These are phyloP conservation scores for Dillenia suffruticosa DNA, from an alignment of 164 flowering plant species.

Conservation along the genomic window DNA sequence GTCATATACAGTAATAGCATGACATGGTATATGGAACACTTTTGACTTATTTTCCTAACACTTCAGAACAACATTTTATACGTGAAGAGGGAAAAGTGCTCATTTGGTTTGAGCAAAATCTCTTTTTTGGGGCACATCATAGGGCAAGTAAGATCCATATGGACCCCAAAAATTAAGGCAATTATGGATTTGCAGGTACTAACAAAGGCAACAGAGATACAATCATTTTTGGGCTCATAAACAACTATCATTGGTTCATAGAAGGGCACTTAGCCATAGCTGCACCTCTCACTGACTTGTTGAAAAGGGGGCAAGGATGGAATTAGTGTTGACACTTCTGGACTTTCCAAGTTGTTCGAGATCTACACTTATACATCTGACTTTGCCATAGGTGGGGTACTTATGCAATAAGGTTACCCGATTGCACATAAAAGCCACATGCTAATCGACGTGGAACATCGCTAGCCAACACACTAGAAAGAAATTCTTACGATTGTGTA, in stretches of 20 bases:
- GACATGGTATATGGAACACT: too few relatives aligned
- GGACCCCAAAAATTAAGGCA: too few relatives aligned
- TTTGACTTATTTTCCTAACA: too few relatives aligned
- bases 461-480: too few relatives aligned
- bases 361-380: conserved; percentile 4
- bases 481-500: too few relatives aligned
- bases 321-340: neutral
- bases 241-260: conserved; percentile 8
- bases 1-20: too few relatives aligned
- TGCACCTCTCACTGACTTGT: neutral
- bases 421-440: neutral
- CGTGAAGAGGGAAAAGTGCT: too few relatives aligned
- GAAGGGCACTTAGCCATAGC: neutral
- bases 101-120: too few relatives aligned
- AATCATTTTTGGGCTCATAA: conserved; percentile 5
- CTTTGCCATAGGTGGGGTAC: neutral
- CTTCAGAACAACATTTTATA: too few relatives aligned
- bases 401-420: conserved; percentile 1
- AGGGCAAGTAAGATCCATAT: too few relatives aligned
- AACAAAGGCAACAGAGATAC: neutral
- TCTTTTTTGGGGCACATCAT: too few relatives aligned
- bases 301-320: neutral
- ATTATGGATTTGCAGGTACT: conserved; percentile 3
- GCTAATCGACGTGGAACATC: too few relatives aligned
- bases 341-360: neutral